Conservation (phyloP, 2,329 filamentous ascomycete genomes). For the Aspergillus vadensis region DNA sequence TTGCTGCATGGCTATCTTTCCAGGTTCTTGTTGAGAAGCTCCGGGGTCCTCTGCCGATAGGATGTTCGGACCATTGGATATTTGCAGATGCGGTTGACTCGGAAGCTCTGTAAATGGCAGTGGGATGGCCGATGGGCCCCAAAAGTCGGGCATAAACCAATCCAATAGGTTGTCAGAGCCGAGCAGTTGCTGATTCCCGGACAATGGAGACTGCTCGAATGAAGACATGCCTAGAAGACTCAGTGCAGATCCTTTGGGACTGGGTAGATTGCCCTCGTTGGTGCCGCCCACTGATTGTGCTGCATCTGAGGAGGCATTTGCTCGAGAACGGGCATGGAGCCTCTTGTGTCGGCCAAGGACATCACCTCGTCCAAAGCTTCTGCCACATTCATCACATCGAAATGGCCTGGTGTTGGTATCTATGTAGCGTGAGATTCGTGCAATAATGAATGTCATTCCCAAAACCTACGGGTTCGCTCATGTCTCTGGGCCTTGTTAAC, state of each 20-base stretch:
- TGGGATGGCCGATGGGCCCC: slow-evolving; percentile 9
- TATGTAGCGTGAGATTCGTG: background rate
- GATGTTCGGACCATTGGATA: background rate
- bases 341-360: slow-evolving; percentile 22
- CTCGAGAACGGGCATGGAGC: slow-evolving; percentile 17
- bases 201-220: background rate
- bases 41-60: background rate
- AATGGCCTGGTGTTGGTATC: slow-evolving; percentile 25
- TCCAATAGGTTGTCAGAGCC: slow-evolving; percentile 17
- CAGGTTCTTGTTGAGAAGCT: slow-evolving; percentile 5
- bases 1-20: slow-evolving; percentile 19
- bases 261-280: background rate
- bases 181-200: background rate
- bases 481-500: slow-evolving; percentile 1
- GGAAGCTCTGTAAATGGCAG: slow-evolving; percentile 13
- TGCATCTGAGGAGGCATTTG: background rate
- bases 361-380: slow-evolving; percentile 26
- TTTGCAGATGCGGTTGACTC: background rate
- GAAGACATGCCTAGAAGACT: background rate
- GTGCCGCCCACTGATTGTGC: background rate
- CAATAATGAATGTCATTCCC: background rate
- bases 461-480: slow-evolving; percentile 8
- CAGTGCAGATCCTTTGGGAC: background rate
- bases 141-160: slow-evolving; percentile 21
- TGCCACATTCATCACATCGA: slow-evolving; percentile 21